phyloP scores from a whole-genome alignment of 106 monocot genomes.

The Dendrobium catenatum region DNA sequence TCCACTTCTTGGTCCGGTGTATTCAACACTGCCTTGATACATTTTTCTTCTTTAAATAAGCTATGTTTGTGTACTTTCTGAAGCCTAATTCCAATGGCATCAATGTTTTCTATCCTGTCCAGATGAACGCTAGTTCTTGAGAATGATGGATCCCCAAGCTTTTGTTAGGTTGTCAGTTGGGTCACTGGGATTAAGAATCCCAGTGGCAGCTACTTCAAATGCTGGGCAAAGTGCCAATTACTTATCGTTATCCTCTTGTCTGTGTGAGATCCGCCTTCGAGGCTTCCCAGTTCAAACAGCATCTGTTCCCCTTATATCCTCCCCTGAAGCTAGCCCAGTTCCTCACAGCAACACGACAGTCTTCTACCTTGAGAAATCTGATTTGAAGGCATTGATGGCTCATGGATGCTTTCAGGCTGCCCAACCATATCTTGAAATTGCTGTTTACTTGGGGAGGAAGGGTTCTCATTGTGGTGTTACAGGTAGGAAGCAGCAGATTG shows the following conservation, averaged over 20 bases:
- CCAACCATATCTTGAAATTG: slow-evolving; percentile 49
- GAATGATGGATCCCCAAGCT: slow-evolving; percentile 74
- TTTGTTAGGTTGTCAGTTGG: slow-evolving; percentile 77
- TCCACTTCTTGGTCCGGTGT: no score
- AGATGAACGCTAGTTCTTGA: slow-evolving; percentile 27
- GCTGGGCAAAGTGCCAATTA: not conserved
- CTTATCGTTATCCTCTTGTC: slow-evolving; percentile 18
- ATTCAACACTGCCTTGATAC: not conserved
- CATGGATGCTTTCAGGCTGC: slow-evolving; percentile 45
- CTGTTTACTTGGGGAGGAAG: slow-evolving; percentile 34
- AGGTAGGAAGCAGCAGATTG: slow-evolving; percentile 45
- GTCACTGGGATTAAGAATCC: slow-evolving; percentile 63
- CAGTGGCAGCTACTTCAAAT: slow-evolving; percentile 21
- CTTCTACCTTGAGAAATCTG: slow-evolving; percentile 76
- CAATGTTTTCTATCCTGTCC: not conserved
- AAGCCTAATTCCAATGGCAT: not conserved
- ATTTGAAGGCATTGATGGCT: slow-evolving; percentile 36
- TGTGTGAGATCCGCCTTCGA: slow-evolving; percentile 59
- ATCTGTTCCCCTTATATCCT: slow-evolving; percentile 47
- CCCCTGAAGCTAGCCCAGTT: slow-evolving; percentile 39
- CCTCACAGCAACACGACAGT: slow-evolving; percentile 32
- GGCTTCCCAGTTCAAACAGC: slow-evolving; percentile 72
- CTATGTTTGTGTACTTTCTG: not conserved
- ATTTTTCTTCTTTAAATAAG: not conserved
- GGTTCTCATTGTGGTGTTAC: slow-evolving; percentile 33